A percentile compares a stretch with the other conserved stretches of the same genome.
Conservation (phyloP, 2,329 filamentous ascomycete species). For the Alternaria gaisen region DNA sequence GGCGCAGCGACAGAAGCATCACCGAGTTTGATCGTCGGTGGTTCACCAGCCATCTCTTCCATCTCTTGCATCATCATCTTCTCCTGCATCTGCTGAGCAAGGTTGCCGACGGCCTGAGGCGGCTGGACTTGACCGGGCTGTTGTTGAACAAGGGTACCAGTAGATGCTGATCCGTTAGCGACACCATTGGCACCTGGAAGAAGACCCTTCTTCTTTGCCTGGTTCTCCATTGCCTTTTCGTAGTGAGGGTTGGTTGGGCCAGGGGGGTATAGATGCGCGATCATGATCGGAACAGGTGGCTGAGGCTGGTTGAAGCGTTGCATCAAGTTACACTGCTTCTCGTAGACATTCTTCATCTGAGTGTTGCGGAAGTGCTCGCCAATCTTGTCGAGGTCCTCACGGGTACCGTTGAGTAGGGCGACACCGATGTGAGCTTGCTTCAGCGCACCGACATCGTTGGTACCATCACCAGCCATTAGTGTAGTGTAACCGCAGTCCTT, state of each 20-base stretch:
- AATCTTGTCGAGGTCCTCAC: constrained; percentile 89
- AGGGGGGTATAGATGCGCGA: constrained; percentile 93
- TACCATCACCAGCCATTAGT: constrained; percentile 97
- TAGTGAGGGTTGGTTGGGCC: constrained; percentile 94
- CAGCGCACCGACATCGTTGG: constrained; percentile 95
- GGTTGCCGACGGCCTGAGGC: constrained; percentile 73
- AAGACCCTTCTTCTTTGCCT: constrained; percentile 80
- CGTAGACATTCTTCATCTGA: constrained; percentile 98
- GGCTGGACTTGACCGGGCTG: constrained; percentile 63
- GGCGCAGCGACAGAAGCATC: constrained; percentile 97
- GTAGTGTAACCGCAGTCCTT: constrained; percentile 98
- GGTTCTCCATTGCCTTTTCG: constrained; percentile 86
- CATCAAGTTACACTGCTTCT: constrained; percentile 94
- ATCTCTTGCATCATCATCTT: constrained; percentile 91
- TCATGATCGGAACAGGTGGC: constrained; percentile 90
- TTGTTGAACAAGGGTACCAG: constrained; percentile 35
- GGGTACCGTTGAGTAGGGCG: constrained; percentile 92
- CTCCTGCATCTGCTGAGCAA: constrained; percentile 72
- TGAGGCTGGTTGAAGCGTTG: constrained; percentile 90
- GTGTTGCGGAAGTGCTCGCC: constrained; percentile 92
- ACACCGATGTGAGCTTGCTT: constrained; percentile 99
- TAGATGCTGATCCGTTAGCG: constrained; percentile 29
- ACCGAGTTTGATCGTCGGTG: constrained; percentile 94
- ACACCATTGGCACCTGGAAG: constrained; percentile 59
- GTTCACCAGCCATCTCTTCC: constrained; percentile 77